Percentiles rank a stretch among this genome's conserved stretches.
Conservation (phyloP, 768 basidiomycete genomes). For the Termitomyces sp. region DNA sequence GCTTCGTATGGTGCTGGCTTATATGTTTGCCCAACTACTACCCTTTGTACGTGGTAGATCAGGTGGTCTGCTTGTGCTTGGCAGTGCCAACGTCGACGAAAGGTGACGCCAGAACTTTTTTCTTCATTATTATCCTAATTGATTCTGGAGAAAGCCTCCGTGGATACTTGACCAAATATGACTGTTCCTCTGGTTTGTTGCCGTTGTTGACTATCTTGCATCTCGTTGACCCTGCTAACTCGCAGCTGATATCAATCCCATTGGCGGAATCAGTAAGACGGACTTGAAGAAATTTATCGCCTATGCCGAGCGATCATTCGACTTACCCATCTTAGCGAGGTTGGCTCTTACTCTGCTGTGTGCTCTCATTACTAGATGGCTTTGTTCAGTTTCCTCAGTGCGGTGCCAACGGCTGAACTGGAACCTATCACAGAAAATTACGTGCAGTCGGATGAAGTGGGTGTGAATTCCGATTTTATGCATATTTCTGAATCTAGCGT, state of each 20-base stretch:
- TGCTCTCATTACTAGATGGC: background rate
- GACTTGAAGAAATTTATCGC: slow-evolving; percentile 95
- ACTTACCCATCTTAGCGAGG: slow-evolving; percentile 80
- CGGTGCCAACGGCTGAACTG: slow-evolving; percentile 92
- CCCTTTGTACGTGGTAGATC: slow-evolving; percentile 83
- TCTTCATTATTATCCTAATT: background rate
- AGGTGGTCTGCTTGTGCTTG: slow-evolving; percentile 91
- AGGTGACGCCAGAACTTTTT: slow-evolving; percentile 42
- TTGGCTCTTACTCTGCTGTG: slow-evolving; percentile 22
- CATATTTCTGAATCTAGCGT: slow-evolving; percentile 3
- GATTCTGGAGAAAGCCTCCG: slow-evolving; percentile 55
- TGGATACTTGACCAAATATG: slow-evolving; percentile 97
- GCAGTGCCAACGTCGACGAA: slow-evolving; percentile 98
- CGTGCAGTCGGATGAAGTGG: slow-evolving; percentile 91
- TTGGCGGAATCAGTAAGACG: slow-evolving; percentile 96
- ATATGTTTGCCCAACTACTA: slow-evolving; percentile 91
- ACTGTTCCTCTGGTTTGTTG: slow-evolving; percentile 77
- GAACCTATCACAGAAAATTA: slow-evolving; percentile 94
- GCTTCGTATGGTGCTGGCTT: slow-evolving; percentile 90
- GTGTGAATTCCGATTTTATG: slow-evolving; percentile 5
- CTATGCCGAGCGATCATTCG: slow-evolving; percentile 71
- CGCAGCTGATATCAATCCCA: slow-evolving; percentile 94
- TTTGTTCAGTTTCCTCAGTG: slow-evolving; percentile 72
- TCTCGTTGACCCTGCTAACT: background rate
- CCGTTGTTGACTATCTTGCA: slow-evolving; percentile 4